Conservation (phyloP, 2,329 filamentous ascomycete species). For the Incumbomyces delicatus region DNA sequence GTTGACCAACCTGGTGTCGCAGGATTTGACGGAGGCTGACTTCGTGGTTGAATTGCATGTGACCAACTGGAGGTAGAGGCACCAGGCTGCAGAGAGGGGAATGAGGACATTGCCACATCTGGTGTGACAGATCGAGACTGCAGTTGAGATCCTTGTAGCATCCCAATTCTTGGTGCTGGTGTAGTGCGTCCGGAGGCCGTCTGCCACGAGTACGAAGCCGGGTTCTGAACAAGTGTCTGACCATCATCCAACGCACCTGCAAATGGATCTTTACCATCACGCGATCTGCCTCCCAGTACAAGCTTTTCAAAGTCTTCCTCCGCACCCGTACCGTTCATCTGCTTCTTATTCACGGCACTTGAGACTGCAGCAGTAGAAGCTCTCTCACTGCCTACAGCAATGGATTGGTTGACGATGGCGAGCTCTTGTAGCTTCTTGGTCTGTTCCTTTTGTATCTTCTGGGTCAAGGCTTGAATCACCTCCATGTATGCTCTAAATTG, state of each 20-base stretch:
- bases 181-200: constrained; percentile 19
- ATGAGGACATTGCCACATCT: constrained; percentile 39
- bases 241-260: constrained; percentile 24
- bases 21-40: constrained; percentile 7
- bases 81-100: constrained; percentile 37
- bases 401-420: constrained; percentile 44
- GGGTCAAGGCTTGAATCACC: constrained; percentile 70
- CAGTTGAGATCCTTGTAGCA: constrained; percentile 20
- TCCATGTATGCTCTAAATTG: constrained; percentile 89
- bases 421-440: constrained; percentile 80
- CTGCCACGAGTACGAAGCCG: constrained; percentile 37
- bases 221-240: constrained; percentile 20
- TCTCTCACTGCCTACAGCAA: constrained; percentile 16
- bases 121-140: constrained; percentile 41
- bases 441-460: constrained; percentile 79
- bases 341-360: constrained; percentile 27
- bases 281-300: constrained; percentile 61
- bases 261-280: constrained; percentile 26
- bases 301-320: constrained; percentile 78
- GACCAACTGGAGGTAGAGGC: constrained; percentile 7
- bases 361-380: constrained; percentile 26
- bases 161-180: constrained; percentile 11
- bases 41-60: constrained; percentile 5
- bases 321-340: constrained; percentile 42
- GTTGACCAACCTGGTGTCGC: constrained; percentile 12